Percentiles rank a stretch among this genome's conserved stretches.
Conservation (phyloP, 257 asterid species). For the Solanum neorickii region DNA sequence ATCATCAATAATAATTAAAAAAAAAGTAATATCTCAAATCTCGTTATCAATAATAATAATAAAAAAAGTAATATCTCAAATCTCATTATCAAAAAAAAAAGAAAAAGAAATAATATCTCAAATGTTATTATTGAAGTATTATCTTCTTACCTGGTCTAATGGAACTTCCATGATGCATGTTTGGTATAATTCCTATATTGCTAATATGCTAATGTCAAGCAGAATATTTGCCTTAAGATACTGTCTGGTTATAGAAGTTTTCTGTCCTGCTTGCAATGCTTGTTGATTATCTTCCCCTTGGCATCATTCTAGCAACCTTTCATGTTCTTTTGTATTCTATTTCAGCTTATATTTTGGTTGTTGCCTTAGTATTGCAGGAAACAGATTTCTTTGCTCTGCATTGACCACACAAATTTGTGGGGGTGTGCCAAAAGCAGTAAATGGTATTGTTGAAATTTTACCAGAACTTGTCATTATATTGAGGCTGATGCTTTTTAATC, state of each 20-base stretch:
- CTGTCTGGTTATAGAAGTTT: background rate
- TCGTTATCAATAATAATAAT: background rate
- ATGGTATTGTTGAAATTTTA: conserved; percentile 34
- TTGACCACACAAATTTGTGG: conserved; percentile 42
- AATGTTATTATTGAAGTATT: background rate
- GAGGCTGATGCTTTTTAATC: background rate
- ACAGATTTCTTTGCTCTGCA: conserved; percentile 63
- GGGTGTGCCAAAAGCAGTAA: conserved; percentile 40
- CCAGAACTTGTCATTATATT: background rate
- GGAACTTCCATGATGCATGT: background rate
- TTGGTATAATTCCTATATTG: background rate
- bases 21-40: background rate
- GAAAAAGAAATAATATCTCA: background rate
- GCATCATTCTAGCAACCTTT: background rate
- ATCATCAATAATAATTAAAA: background rate
- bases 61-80: background rate
- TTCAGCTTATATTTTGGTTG: conserved; percentile 4
- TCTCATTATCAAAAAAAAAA: background rate
- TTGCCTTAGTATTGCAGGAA: conserved; percentile 70
- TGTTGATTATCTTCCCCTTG: background rate
- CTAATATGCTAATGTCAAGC: background rate
- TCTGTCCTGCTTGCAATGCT: background rate
- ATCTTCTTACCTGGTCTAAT: background rate
- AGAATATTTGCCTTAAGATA: background rate
- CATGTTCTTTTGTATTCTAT: background rate